Percentiles rank a stretch among this genome's conserved stretches.
Evolutionary conservation across 352 stramenopile genomes (phyloP).

Genomic region (Elongisporangium undulatum): DNA sequence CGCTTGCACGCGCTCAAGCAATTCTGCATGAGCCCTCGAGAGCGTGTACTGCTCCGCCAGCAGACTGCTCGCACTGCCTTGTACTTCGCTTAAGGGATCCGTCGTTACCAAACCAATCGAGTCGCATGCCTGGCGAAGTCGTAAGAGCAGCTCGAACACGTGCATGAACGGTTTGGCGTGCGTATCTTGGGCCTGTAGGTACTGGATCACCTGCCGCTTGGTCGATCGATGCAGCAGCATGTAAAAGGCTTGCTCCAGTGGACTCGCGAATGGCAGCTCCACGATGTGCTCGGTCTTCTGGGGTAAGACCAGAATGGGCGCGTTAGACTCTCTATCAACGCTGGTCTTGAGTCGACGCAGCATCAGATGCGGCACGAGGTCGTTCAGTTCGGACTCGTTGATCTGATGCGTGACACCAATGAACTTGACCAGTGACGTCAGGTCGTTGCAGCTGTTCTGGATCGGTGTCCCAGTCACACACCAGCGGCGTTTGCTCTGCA

Average conservation of each 20-base stretch:
- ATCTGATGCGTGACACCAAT: constrained; percentile 63
- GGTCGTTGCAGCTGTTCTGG: constrained; percentile 83
- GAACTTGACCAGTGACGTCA: constrained; percentile 87
- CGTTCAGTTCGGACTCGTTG: constrained; percentile 58
- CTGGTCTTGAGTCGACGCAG: constrained; percentile 84
- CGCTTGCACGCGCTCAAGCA: constrained; percentile 28
- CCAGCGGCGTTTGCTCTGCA: constrained; percentile 77
- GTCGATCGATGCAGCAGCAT: constrained; percentile 77
- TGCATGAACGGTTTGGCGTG: constrained; percentile 62
- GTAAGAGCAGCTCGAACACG: constrained; percentile 87
- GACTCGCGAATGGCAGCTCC: constrained; percentile 52
- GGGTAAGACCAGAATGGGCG: constrained; percentile 55
- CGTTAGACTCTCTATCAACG: constrained; percentile 35
- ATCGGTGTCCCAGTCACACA: constrained; percentile 90
- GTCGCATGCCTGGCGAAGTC: constrained; percentile 84
- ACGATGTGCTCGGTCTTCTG: constrained; percentile 57
- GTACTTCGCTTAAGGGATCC: constrained; percentile 39
- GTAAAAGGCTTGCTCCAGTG: constrained; percentile 75
- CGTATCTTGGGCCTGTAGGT: constrained; percentile 50
- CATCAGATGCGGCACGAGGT: constrained; percentile 73
- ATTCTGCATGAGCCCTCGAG: constrained; percentile 16
- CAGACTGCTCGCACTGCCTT: constrained; percentile 15
- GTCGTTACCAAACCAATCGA: constrained; percentile 53
- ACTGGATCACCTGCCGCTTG: constrained; percentile 73
- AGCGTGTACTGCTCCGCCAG: constrained; percentile 14